phyloP scores from a whole-genome alignment of 1,284 basidiomycete species.

The Rhodotorula glutinis region DNA sequence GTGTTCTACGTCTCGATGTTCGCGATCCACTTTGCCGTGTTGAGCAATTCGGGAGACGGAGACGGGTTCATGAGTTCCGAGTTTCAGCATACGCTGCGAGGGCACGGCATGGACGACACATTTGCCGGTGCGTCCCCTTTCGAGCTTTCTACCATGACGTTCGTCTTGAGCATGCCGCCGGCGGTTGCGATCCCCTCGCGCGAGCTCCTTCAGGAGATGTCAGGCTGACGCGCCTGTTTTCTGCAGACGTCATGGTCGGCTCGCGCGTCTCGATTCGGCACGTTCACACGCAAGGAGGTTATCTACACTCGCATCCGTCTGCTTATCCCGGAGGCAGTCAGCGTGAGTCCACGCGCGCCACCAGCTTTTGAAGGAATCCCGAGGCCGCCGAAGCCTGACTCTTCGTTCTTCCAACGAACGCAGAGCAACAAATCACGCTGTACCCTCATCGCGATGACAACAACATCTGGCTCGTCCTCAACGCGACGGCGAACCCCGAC shows the following conservation, averaged over 20 bases:
- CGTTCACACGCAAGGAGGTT: constrained; percentile 94
- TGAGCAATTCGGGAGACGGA: constrained; percentile 87
- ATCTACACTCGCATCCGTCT: constrained; percentile 90
- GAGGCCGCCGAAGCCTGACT: too few species aligned
- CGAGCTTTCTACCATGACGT: too few species aligned
- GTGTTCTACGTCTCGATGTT: constrained; percentile 95
- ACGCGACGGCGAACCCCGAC: constrained; percentile 47
- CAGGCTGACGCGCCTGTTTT: too few species aligned
- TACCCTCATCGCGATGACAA: constrained; percentile 94
- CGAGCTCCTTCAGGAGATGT: too few species aligned
- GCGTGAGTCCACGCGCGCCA: constrained; percentile 38
- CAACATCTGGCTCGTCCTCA: constrained; percentile 82
- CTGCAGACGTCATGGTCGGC: constrained; percentile 75
- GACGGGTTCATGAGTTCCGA: constrained; percentile 99
- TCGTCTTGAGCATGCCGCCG: too few species aligned
- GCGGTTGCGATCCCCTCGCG: too few species aligned
- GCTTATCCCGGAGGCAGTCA: constrained; percentile 65
- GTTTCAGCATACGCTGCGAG: constrained; percentile 94
- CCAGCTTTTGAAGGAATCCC: too few species aligned
- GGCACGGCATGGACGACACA: constrained; percentile 86
- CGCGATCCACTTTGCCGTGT: constrained; percentile 84
- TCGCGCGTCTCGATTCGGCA: constrained; percentile 82
- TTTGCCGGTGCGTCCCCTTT: constrained; percentile 63
- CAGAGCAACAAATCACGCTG: constrained; percentile 96
- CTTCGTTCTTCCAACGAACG: too few species aligned